Conservation (phyloP, 1,284 basidiomycete genomes). For the Moesziomyces globuligerus region DNA sequence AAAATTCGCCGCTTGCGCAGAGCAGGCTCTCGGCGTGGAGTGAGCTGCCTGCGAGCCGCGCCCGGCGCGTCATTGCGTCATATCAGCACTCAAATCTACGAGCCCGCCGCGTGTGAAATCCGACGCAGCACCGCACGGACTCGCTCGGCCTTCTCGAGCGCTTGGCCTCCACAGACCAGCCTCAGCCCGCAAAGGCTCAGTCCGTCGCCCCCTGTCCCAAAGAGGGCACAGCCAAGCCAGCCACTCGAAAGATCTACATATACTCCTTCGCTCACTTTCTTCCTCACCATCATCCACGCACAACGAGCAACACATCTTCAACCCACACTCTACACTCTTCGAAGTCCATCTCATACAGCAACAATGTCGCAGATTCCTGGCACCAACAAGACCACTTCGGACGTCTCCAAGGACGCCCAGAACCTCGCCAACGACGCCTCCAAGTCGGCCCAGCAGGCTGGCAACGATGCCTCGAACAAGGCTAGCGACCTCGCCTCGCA, state of each 20-base stretch:
- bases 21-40: no score
- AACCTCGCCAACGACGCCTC: conserved; percentile 44
- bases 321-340: neutral
- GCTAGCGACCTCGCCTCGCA: conserved; percentile 29
- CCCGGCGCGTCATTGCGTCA: conserved; percentile 39
- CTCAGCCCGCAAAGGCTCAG: neutral
- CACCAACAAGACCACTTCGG: conserved; percentile 47
- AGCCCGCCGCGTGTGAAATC: conserved; percentile 11
- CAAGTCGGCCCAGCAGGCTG: conserved; percentile 31
- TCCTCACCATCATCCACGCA: neutral
- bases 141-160: neutral
- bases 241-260: neutral
- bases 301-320: neutral
- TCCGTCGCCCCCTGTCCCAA: no score
- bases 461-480: conserved; percentile 43
- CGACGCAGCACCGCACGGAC: conserved; percentile 7
- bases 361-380: conserved; percentile 47
- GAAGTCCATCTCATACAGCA: neutral
- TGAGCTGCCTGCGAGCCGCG: neutral
- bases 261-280: neutral
- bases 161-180: neutral
- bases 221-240: neutral
- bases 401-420: conserved; percentile 47
- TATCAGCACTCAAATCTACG: conserved; percentile 22
- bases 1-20: neutral